These are phyloP conservation scores for Polyporus arcularius DNA, from an alignment of 768 basidiomycete genomes.

Conservation along the genomic window DNA sequence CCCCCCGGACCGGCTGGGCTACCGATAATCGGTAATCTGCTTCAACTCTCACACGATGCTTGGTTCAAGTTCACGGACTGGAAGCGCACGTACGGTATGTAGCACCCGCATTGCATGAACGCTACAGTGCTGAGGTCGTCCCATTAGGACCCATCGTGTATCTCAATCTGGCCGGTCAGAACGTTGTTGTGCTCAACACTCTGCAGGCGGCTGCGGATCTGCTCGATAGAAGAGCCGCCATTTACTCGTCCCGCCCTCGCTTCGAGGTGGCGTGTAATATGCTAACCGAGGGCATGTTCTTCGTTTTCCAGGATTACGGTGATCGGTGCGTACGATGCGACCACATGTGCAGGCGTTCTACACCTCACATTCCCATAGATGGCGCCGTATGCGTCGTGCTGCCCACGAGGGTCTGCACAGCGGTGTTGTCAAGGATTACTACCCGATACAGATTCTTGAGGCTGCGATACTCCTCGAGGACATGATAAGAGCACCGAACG, in stretches of 20 bases:
- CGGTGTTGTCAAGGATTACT: slow-evolving; percentile 24
- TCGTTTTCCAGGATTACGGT: slow-evolving; percentile 27
- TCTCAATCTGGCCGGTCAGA: slow-evolving; percentile 19
- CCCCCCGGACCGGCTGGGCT: slow-evolving; percentile 36
- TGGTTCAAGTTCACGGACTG: slow-evolving; percentile 26
- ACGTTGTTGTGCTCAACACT: slow-evolving; percentile 15
- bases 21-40: slow-evolving; percentile 36
- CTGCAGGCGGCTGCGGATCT: slow-evolving; percentile 9
- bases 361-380: slow-evolving; percentile 24
- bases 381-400: slow-evolving; percentile 37
- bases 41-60: slow-evolving; percentile 28
- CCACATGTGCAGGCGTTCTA: neutral
- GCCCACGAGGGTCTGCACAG: slow-evolving; percentile 37
- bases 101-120: neutral
- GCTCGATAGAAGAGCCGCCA: slow-evolving; percentile 13
- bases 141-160: slow-evolving; percentile 19
- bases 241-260: slow-evolving; percentile 30
- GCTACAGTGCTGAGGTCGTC: neutral
- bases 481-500: slow-evolving; percentile 27
- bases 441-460: slow-evolving; percentile 32
- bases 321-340: slow-evolving; percentile 21
- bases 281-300: slow-evolving; percentile 31
- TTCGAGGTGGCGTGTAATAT: slow-evolving; percentile 33
- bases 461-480: slow-evolving; percentile 32
- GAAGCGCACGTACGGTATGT: slow-evolving; percentile 26